Evolutionary conservation across 805 yeast genomes (phyloP), one percentile per base, ranked within the genome.

Genomic region (Tetrapisispora pingtungensis): DNA sequence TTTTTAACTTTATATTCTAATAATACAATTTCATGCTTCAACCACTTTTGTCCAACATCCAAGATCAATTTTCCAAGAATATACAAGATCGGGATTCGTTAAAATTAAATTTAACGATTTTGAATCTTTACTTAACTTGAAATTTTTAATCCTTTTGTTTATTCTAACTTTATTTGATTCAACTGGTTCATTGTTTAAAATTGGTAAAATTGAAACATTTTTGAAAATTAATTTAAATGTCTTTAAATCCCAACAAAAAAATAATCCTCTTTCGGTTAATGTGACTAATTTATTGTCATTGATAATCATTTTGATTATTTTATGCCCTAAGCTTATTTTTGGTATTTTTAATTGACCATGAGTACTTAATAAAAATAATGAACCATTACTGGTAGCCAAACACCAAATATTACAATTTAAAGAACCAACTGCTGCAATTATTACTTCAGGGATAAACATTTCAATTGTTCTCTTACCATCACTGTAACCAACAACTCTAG

Each of bases 201-300:
- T 47, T 3, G 65, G 65, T 19, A 55, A 42, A 1, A 62, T 50
- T 7, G 67, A 54, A 3, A 64, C 48, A 31, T 58, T 50, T 28
- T 54, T 56, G 30, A 51, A 43, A 6, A 60, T 34, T 13, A 49
- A 40, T 40, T 46, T 54, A 33, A 47, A 36, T 7, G 37, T 47
- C 4, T 40, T 32, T 22, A 64, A 37, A 46, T 61, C 46, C 64
- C 65, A 61, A 7, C 55, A 57, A 39, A 73, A 70, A 13, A 81
- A 51, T 0, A 76, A 61, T 0, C 88, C 88, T 27, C 72, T 67
- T 39, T 79, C 80, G 0, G 85, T 77, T 0, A 81, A 69, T 19
- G 78, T 56, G 10, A 73, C 73, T 68, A 80, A 74, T 52, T 66
- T 78, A 14, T 56, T 52, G 10, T 68, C 64, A 20, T 53, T 52